phyloP scores from a whole-genome alignment of 2,329 filamentous ascomycete species.

The Clarireedia hainanense region DNA sequence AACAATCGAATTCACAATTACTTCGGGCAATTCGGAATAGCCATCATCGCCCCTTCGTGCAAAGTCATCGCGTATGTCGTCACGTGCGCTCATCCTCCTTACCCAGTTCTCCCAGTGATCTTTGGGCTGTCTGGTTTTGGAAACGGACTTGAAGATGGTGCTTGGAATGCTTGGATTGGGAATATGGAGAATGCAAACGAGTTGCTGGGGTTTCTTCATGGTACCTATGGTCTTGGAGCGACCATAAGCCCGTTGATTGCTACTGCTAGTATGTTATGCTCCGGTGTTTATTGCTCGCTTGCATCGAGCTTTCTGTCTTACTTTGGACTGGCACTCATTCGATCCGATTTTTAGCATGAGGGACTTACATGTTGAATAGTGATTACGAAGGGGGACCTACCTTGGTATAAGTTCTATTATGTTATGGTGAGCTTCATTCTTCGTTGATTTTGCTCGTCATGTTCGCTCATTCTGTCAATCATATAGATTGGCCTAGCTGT shows the following conservation, averaged over 20 bases:
- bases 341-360: constrained; percentile 28
- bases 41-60: constrained; percentile 25
- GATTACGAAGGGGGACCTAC: constrained; percentile 52
- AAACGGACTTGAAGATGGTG: constrained; percentile 57
- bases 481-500: constrained; percentile 43
- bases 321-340: neutral
- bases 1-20: constrained; percentile 56
- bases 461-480: neutral
- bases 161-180: constrained; percentile 55
- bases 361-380: constrained; percentile 58
- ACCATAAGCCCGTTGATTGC: constrained; percentile 48
- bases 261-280: neutral
- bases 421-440: constrained; percentile 49
- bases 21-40: constrained; percentile 53
- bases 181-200: constrained; percentile 63
- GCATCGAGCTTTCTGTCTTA: neutral
- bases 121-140: constrained; percentile 62
- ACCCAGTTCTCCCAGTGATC: constrained; percentile 55
- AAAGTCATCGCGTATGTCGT: constrained; percentile 15
- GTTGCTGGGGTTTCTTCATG: constrained; percentile 65
- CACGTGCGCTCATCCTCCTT: constrained; percentile 61
- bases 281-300: neutral
- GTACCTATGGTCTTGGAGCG: constrained; percentile 63
- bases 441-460: neutral
- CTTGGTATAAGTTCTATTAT: constrained; percentile 72